phyloP scores from a whole-genome alignment of 2,329 filamentous ascomycete genomes.

The Lachnum nothofagi region DNA sequence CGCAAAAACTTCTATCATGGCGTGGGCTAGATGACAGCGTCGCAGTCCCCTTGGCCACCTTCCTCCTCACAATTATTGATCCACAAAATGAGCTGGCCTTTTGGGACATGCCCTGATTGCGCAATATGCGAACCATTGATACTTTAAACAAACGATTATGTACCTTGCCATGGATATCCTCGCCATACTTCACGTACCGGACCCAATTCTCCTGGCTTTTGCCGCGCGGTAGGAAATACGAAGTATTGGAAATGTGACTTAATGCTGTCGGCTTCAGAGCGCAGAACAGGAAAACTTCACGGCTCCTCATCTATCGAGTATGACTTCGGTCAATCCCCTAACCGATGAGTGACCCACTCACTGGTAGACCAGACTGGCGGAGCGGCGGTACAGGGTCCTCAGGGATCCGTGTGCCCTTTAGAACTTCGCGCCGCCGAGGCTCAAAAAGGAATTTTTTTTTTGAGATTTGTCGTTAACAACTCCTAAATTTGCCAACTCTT shows the following conservation, averaged over 20 bases:
- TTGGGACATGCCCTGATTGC: too few species aligned
- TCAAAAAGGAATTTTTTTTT: too few species aligned
- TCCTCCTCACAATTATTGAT: neutral
- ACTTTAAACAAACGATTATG: slow-evolving; percentile 5
- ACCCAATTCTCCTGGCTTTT: slow-evolving; percentile 4
- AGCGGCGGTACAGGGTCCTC: too few species aligned
- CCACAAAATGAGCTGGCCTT: neutral
- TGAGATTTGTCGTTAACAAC: too few species aligned
- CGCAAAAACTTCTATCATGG: neutral
- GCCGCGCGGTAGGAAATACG: slow-evolving; percentile 26
- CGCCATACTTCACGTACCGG: slow-evolving; percentile 3
- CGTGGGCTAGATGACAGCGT: neutral
- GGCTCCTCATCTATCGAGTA: too few species aligned
- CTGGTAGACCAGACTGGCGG: too few species aligned
- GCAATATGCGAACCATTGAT: slow-evolving; percentile 2
- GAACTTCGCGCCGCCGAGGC: too few species aligned
- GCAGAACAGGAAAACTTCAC: slow-evolving; percentile 2
- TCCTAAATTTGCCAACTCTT: too few species aligned
- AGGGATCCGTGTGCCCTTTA: too few species aligned
- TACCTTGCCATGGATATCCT: neutral
- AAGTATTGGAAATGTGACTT: slow-evolving; percentile 4
- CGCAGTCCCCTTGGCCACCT: neutral
- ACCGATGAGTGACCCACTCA: slow-evolving; percentile 25
- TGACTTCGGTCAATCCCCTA: too few species aligned
- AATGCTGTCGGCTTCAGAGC: slow-evolving; percentile 1